Evolutionary conservation across 495 filamentous ascomycete genomes (phyloP), one percentile per base, ranked within the genome.

Genomic region (Talaromyces adpressus): DNA sequence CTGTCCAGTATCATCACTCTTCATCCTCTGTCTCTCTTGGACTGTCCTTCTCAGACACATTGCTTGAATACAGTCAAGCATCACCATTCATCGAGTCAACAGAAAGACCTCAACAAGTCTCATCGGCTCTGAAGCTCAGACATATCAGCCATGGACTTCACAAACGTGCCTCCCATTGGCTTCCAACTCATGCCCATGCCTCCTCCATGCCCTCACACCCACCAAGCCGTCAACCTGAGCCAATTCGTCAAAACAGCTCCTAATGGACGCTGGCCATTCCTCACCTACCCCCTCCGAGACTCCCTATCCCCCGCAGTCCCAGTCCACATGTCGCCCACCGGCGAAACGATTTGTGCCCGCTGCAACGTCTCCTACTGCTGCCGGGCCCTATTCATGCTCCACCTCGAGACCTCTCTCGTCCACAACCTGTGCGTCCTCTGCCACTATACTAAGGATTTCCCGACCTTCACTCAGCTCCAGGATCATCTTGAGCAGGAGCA

Each of bases 401-500:
- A 52, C 14, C 16, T 62, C 32, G 47, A 62, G 14, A 22, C 6
- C 27, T 62, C 39, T 2, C 45, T 62, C 4, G 61, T n/a, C n/a
- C 61, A 62, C 49, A 53, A 52, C 51, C 45, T 54, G 6, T 62
- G 61, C 61, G 3, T 34, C 41, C 18, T 62, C 47, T 62, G 61
- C 39, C 18, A 8, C 27, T 53, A 52, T n/a, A 56, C 14, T 1
- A 52, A 32, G 49, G 61, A 53, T 11, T 62, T 54, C 16, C 45
- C n/a, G 5, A n/a, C 45, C 18, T 62, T 52, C 61, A 23, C 45
- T 2, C 47, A 30, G n/a, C 49, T 62, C 1, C 61, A 62, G 25
- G 61, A 62, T 34, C 61, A 62, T 53, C 22, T 54, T 9, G 61
- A 62, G 29, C 52, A n/a, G 14, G 61, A 53, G 1, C 61, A 62